These are phyloP conservation scores for Artomyces pyxidatus DNA, from an alignment of 768 basidiomycete species.

Conservation along the genomic window DNA sequence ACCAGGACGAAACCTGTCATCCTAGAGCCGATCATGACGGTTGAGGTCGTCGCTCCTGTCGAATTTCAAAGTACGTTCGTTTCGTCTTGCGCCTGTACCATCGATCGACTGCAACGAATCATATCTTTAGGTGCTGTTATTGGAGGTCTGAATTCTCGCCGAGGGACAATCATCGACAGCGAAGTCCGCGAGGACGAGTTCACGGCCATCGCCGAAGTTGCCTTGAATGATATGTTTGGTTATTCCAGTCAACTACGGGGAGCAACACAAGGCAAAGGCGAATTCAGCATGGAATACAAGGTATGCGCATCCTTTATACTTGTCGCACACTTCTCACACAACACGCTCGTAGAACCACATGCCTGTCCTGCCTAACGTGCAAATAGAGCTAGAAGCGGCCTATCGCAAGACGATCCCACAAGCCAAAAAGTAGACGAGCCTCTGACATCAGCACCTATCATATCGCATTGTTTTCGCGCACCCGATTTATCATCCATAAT, in stretches of 20 bases:
- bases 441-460: background rate
- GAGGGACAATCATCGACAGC: constrained; percentile 91
- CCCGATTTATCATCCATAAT: too few species aligned
- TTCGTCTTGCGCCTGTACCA: background rate
- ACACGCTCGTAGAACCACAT: constrained; percentile 49
- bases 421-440: constrained; percentile 52
- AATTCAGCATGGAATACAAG: constrained; percentile 78
- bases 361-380: constrained; percentile 79
- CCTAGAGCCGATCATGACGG: constrained; percentile 97
- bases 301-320: constrained; percentile 27
- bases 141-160: constrained; percentile 85
- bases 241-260: constrained; percentile 92
- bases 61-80: constrained; percentile 80
- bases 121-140: constrained; percentile 64
- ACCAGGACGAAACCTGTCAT: constrained; percentile 69
- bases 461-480: background rate
- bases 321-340: constrained; percentile 4
- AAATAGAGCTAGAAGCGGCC: constrained; percentile 83
- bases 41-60: constrained; percentile 90
- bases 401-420: constrained; percentile 71
- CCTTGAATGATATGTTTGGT: constrained; percentile 97
- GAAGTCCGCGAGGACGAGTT: constrained; percentile 98
- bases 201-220: constrained; percentile 83
- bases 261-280: constrained; percentile 94
- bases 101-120: constrained; percentile 1